phyloP scores from a whole-genome alignment of 2,329 filamentous ascomycete genomes.

The Curvularia hawaiiensis region DNA sequence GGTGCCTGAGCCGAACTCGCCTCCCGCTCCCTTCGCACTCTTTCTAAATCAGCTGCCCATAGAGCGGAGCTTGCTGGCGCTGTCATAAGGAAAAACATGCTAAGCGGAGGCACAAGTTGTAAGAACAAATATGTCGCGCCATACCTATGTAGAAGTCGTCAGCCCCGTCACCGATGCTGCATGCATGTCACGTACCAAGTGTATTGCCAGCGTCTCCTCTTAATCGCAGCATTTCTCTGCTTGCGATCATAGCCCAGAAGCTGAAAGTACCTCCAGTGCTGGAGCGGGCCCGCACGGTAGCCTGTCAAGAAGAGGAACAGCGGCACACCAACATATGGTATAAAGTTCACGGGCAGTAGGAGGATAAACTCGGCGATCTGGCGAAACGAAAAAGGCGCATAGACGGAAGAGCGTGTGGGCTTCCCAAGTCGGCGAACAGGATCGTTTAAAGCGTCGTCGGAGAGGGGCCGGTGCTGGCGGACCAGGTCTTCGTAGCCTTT shows the following conservation, averaged over 20 bases:
- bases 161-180: constrained; percentile 1
- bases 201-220: constrained; percentile 76
- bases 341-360: constrained; percentile 75
- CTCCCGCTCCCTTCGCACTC: constrained; percentile 32
- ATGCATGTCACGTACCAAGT: constrained; percentile 64
- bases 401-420: constrained; percentile 75
- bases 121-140: constrained; percentile 82
- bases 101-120: constrained; percentile 85
- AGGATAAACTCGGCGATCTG: constrained; percentile 84
- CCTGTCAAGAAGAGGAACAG: constrained; percentile 89
- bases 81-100: constrained; percentile 93
- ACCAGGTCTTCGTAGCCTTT: constrained; percentile 67
- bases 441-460: constrained; percentile 70
- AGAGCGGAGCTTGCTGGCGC: constrained; percentile 83
- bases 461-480: constrained; percentile 56
- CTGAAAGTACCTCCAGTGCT: constrained; percentile 90
- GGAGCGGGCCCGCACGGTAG: constrained; percentile 82
- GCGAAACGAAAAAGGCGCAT: constrained; percentile 87
- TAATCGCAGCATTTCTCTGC: constrained; percentile 73
- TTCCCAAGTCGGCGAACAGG: constrained; percentile 82
- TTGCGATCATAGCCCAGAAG: constrained; percentile 75
- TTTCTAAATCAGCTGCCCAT: constrained; percentile 82
- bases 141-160: constrained; percentile 63
- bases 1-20: constrained; percentile 23
- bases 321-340: constrained; percentile 81